Base-by-base conservation (phyloP, 257 asterid genomes). In the Jaltomata sinuosa region DNA sequence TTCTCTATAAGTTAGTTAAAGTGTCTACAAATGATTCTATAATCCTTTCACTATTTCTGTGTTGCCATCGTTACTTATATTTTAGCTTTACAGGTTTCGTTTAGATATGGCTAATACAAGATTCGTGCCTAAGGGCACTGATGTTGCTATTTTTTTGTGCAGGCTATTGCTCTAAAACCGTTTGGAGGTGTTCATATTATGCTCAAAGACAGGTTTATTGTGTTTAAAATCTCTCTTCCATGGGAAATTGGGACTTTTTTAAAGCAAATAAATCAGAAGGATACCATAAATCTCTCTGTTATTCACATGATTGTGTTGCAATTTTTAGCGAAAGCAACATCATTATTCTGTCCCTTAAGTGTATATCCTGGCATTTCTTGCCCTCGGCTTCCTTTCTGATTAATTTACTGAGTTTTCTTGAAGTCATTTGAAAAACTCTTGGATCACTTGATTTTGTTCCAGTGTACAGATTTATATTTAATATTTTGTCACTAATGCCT, bases 91-190 rank as follows among this genome's bases (percentile, higher is more conserved):
- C 42, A 27, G 16, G 82, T 49, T 1, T 27, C 18, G 1, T 9
- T 49, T 77, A 47, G 14, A 77, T 16, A 16, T 49, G 62, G 27
- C 74, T 74, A 53, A 57, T 31, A 10, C 31, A 16, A 82, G 49
- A 40, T 22, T 47, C 71, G 38, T 76, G 62, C 65, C 50, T 34
- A 71, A 45, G 18, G 81, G 49, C 77, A 61, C 42, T 83, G 84
- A 86, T 85, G 47, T 64, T 83, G 64, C 65, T 80, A 82, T 80
- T 83, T 69, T 11, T 45, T 81, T 62, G 67, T 90, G 90, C 95
- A 96, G 99, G 99, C 97, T 64, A 84, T 96, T 49, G 94, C 89
- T 87, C 92, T 95, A 83, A 89, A 89, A 69, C 96, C 98, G 27
- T 91, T 93, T 89, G 98, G 97, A 79, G 97, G 98, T 27, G 80